Evolutionary conservation across 805 yeast genomes (phyloP).

Genomic region (Lachancea kluyveri): DNA sequence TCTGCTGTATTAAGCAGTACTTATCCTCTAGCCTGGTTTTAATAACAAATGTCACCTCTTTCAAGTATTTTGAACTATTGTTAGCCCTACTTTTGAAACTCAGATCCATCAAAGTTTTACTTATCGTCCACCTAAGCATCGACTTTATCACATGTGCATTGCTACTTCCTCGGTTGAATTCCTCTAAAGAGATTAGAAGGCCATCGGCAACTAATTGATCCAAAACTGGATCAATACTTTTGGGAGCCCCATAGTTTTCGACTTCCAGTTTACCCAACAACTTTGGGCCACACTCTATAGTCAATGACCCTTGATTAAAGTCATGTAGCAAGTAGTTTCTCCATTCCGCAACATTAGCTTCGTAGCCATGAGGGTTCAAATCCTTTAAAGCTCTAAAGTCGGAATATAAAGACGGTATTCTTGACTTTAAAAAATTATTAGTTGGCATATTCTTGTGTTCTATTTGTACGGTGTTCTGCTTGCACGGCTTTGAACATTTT

Average conservation of each 20-base stretch:
- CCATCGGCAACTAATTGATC: conserved; percentile 28
- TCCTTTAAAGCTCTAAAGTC: conserved; percentile 34
- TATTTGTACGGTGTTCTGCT: too few relatives aligned
- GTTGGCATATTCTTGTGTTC: too few relatives aligned
- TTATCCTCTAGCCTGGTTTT: conserved; percentile 11
- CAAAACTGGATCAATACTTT: conserved; percentile 31
- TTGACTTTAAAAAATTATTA: too few relatives aligned
- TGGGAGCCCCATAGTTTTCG: conserved; percentile 31
- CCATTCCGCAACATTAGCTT: conserved; percentile 37
- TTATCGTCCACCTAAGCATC: conserved; percentile 7
- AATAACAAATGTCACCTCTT: conserved; percentile 13
- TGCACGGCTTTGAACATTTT: too few relatives aligned
- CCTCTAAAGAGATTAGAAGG: conserved; percentile 23
- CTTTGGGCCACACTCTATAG: conserved; percentile 23
- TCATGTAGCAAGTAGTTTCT: conserved; percentile 21
- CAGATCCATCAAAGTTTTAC: conserved; percentile 2
- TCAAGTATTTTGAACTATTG: conserved; percentile 15
- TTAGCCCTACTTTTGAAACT: conserved; percentile 13
- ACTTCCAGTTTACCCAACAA: conserved; percentile 23
- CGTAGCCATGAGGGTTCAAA: conserved; percentile 36
- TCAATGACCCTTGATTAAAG: conserved; percentile 13
- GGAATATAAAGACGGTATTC: conserved; percentile 34
- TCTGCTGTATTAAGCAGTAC: conserved; percentile 7
- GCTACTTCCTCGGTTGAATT: conserved; percentile 16
- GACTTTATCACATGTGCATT: conserved; percentile 1